Conservation (phyloP, 805 yeast genomes). For the Candida nemodendra region DNA sequence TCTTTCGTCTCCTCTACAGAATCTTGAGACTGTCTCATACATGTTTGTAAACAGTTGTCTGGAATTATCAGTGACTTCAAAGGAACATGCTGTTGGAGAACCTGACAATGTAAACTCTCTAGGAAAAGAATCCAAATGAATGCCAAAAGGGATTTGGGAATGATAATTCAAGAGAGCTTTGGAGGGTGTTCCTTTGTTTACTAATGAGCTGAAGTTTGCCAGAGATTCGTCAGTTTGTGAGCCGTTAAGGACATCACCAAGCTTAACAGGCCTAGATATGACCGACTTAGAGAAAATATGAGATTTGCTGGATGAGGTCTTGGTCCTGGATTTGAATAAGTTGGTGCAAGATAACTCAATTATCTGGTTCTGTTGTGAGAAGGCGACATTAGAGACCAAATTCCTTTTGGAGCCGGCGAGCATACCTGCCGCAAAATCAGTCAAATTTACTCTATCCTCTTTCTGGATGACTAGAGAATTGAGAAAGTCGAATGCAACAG, state of each 20-base stretch:
- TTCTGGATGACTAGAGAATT: slow-evolving; percentile 41
- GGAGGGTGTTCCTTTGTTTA: slow-evolving; percentile 19
- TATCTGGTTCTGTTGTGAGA: slow-evolving; percentile 5
- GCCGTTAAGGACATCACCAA: slow-evolving; percentile 1
- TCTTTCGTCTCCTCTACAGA: slow-evolving; percentile 45
- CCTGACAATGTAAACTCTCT: slow-evolving; percentile 12
- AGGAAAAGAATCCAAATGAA: slow-evolving; percentile 35
- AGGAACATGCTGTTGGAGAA: slow-evolving; percentile 12
- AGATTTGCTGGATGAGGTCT: background rate
- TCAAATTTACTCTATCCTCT: slow-evolving; percentile 37
- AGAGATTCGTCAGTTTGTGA: slow-evolving; percentile 3
- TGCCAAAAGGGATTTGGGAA: slow-evolving; percentile 11
- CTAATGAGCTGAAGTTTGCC: slow-evolving; percentile 10
- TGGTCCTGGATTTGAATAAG: slow-evolving; percentile 7
- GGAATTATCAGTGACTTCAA: slow-evolving; percentile 27
- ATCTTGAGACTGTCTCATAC: slow-evolving; percentile 26
- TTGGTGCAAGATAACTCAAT: slow-evolving; percentile 7
- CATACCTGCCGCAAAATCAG: slow-evolving; percentile 41
- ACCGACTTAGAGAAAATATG: slow-evolving; percentile 30
- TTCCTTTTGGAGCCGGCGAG: slow-evolving; percentile 40
- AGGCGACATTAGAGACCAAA: slow-evolving; percentile 15
- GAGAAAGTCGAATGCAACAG: slow-evolving; percentile 45
- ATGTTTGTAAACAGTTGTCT: slow-evolving; percentile 21
- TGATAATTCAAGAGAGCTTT: slow-evolving; percentile 15
- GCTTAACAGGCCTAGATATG: slow-evolving; percentile 22